Conservation (phyloP, 108 stramenopile genomes). For the Fistulifera solaris region DNA sequence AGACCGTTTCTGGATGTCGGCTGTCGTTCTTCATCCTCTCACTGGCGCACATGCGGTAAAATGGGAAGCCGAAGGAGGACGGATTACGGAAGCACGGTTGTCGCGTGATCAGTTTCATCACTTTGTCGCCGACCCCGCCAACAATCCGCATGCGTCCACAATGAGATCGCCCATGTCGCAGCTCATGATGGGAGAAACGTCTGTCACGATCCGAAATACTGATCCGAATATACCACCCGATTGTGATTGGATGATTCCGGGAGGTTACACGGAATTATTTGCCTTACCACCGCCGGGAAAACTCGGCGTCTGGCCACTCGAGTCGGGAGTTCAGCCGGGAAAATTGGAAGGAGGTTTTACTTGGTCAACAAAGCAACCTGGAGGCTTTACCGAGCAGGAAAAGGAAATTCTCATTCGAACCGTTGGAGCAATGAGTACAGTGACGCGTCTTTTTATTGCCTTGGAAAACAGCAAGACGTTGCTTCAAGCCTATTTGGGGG, state of each 20-base stretch:
- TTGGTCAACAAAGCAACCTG: slow-evolving; percentile 20
- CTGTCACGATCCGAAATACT: neutral
- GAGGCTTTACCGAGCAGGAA: slow-evolving; percentile 20
- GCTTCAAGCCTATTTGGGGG: slow-evolving; percentile 7
- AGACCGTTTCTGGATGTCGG: slow-evolving; percentile 16
- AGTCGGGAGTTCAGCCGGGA: no score
- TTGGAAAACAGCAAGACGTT: slow-evolving; percentile 14
- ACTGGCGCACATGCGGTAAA: slow-evolving; percentile 10
- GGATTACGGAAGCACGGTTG: no score
- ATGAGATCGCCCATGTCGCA: neutral
- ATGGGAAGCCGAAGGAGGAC: slow-evolving; percentile 8
- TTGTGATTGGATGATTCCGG: slow-evolving; percentile 3
- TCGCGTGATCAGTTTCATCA: no score
- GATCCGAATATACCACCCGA: slow-evolving; percentile 5
- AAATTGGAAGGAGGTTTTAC: slow-evolving; percentile 8
- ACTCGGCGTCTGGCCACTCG: no score
- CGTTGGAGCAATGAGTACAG: slow-evolving; percentile 7
- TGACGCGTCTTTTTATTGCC: slow-evolving; percentile 17
- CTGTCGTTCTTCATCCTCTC: slow-evolving; percentile 16
- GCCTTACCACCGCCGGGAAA: neutral
- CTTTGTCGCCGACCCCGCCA: no score
- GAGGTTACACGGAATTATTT: slow-evolving; percentile 8
- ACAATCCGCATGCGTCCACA: no score
- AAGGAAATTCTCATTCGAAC: slow-evolving; percentile 13
- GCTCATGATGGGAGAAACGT: slow-evolving; percentile 13